Evolutionary conservation across 768 basidiomycete species (phyloP), one percentile per base, ranked within the genome.

Genomic region (Tylopilus subfusipes): DNA sequence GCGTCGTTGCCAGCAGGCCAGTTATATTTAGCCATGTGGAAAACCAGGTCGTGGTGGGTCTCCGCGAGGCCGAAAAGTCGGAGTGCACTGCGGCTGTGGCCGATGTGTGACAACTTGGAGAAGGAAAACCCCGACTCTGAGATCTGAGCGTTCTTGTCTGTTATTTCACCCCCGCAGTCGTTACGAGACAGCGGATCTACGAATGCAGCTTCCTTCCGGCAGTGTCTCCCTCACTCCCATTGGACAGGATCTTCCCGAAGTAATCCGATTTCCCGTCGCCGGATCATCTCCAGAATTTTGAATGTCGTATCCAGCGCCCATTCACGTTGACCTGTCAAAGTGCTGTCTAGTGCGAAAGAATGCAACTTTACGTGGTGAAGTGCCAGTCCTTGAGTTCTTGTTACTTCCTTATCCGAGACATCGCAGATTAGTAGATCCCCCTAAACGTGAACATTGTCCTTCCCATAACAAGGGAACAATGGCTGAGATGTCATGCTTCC

Each of bases 391-490:
- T 48, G 51, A 24, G 57, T 45, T 42, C 55, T 38, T 47, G 30
- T 48, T 45, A 24, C 52, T 60, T 57, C 57, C 60, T 63, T 60
- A 58, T 65, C 59, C 56, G 54, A 63, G 53, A 55, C 53, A 53
- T 27, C 49, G 53, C 59, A 63, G 57, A 61, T 62, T 45, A 57
- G 47, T 54, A 36, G 27, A 53, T 63, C 27, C 55, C 43, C 48
- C 59, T 54, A 55, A 58, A 55, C 42, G 50, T 40, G 63, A 54
- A 64, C 68, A 60, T 67, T 66, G 66, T 60, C 50, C 58, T 63
- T 72, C 30, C 70, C 64, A 62, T 66, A 70, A 64, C 18, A 21
- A 63, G 70, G 56, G 58, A 60, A 72, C 70, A 69, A 69, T 59
- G 63, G 3, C 50, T 58, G 61, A 63, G 63, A 65, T n/a, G n/a